phyloP scores from a whole-genome alignment of 1,284 basidiomycete genomes.

The Cryptococcus sp. region DNA sequence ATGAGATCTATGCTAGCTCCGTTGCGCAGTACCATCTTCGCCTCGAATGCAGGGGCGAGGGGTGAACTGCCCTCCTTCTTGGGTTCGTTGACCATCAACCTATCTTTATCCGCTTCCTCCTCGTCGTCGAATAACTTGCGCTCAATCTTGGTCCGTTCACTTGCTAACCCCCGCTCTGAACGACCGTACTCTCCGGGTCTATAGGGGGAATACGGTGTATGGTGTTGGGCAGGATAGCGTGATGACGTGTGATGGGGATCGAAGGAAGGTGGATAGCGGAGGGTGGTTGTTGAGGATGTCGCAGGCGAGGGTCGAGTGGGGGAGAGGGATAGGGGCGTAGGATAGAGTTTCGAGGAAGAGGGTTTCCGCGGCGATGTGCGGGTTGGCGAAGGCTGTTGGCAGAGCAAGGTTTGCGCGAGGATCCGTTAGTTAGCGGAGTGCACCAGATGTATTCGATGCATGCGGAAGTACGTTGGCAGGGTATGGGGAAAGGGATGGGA shows the following conservation, averaged over 20 bases:
- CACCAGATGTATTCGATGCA: not conserved
- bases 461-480: not conserved
- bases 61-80: constrained; percentile 26
- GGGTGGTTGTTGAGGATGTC: constrained; percentile 17
- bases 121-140: constrained; percentile 37
- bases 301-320: constrained; percentile 18
- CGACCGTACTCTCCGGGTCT: constrained; percentile 40
- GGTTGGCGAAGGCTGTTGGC: constrained; percentile 14
- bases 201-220: constrained; percentile 34
- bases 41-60: constrained; percentile 44
- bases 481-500: not conserved
- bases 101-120: constrained; percentile 10
- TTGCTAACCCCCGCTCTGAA: constrained; percentile 32
- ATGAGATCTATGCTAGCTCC: constrained; percentile 47
- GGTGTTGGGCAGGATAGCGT: constrained; percentile 26
- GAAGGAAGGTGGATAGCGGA: constrained; percentile 26
- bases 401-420: not conserved
- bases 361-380: constrained; percentile 25
- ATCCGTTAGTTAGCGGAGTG: not conserved
- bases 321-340: constrained; percentile 34
- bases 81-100: constrained; percentile 6
- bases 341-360: constrained; percentile 20
- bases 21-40: constrained; percentile 48
- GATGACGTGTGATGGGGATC: constrained; percentile 25
- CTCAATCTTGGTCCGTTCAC: constrained; percentile 35